Base-by-base conservation (phyloP, 495 filamentous ascomycete genomes). In the Viridothelium virens region DNA sequence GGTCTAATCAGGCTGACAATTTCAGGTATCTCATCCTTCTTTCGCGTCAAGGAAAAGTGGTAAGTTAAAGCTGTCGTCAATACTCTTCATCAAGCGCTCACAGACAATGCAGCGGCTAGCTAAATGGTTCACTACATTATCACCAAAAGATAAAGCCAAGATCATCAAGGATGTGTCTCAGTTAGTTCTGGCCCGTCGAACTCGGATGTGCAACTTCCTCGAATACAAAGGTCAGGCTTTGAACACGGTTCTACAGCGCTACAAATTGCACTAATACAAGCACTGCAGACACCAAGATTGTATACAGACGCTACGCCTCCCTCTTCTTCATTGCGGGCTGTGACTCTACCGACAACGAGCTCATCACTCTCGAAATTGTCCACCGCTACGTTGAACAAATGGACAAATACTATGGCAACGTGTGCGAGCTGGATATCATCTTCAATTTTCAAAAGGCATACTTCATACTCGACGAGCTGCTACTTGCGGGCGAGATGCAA, bases 321-420 rank as follows among this genome's bases (percentile, higher is more conserved):
- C 88, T 99, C 65, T 99, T 97, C 83, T 97, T 99, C 82, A 97
- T 99, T 75, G 92, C 95, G 74, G 94, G 95, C 66, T 96, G 92
- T 79, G 86, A 90, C 38, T 90, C 92, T 16, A 91, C 89, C 63
- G 94, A 97, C 74, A 99, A 99, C 80, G 94, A 99, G 74, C 81
- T 99, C 77, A 96, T 97, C 76, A 96, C 91, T 39, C 89, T 99
- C 70, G 94, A 99, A 77, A 91, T 97, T 75, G 93, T 99, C 61
- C 94, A 99, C 79, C 91, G 94, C 71, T 97, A 97, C 76, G 94
- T 97, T 62, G 94, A 99, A 77, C 94, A 97, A 80, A 99, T 97
- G 94, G 94, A 99, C 83, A 99, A 97, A 76, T 99, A 97, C 82
- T 99, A 99, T 75, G 94, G 94, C 76, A 99, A 99, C 78, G 94